Conservation (phyloP, 2,329 filamentous ascomycete genomes). For the Teratosphaeria nubilosa region DNA sequence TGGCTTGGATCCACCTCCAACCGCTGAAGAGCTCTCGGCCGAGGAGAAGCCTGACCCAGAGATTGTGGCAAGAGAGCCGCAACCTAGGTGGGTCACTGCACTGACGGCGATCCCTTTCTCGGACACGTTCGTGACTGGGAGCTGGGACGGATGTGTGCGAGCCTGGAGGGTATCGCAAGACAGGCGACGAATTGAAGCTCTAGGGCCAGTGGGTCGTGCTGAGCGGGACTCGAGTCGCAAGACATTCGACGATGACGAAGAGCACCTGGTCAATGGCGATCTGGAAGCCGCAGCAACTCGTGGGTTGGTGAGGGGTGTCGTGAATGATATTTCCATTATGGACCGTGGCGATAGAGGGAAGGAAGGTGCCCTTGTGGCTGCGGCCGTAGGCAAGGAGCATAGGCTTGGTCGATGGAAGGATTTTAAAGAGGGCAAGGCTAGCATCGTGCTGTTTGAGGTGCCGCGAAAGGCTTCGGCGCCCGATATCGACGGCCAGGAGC, state of each 20-base stretch:
- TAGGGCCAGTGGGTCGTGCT: constrained; percentile 48
- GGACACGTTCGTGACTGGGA: constrained; percentile 80
- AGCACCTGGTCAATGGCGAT: constrained; percentile 7
- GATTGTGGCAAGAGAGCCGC: constrained; percentile 35
- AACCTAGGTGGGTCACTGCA: constrained; percentile 81
- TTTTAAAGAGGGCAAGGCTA: constrained; percentile 56
- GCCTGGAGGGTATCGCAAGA: constrained; percentile 80
- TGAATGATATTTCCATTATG: constrained; percentile 82
- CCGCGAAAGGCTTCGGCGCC: constrained; percentile 27
- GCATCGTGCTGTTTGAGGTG: constrained; percentile 80
- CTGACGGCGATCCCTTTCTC: constrained; percentile 79
- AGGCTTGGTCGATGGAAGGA: constrained; percentile 74
- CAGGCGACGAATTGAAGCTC: constrained; percentile 63
- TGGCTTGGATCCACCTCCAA: constrained; percentile 62
- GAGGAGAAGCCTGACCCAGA: constrained; percentile 51
- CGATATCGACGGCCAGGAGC: not conserved
- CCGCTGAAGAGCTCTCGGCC: constrained; percentile 60
- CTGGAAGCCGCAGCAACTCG: constrained; percentile 1
- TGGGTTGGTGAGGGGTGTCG: constrained; percentile 54
- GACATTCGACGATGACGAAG: constrained; percentile 9
- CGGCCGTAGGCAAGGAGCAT: constrained; percentile 79
- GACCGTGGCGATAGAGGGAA: constrained; percentile 70
- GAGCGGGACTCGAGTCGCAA: constrained; percentile 4
- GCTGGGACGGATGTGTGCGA: constrained; percentile 84
- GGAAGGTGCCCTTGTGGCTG: constrained; percentile 68